These are phyloP conservation scores for Maudiozyma turicensis DNA, from an alignment of 805 yeast genomes.

Conservation along the genomic window DNA sequence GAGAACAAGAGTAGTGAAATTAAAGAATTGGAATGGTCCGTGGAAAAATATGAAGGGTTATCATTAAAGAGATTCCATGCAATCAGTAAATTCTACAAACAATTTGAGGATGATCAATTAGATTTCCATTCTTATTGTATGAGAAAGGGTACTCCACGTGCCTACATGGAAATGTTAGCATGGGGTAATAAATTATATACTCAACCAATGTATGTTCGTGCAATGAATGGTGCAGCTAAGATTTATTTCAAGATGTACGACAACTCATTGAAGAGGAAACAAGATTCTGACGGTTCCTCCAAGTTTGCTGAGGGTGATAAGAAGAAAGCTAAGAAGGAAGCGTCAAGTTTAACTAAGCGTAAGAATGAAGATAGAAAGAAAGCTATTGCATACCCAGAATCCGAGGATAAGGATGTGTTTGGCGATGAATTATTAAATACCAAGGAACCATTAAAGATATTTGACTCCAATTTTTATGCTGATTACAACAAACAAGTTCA, in stretches of 20 bases:
- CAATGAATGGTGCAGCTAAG: constrained; percentile 52
- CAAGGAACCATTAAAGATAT: constrained; percentile 35
- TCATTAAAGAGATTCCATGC: constrained; percentile 71
- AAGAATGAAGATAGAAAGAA: constrained; percentile 43
- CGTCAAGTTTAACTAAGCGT: constrained; percentile 39
- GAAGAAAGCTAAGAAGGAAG: constrained; percentile 50
- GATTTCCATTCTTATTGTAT: constrained; percentile 92
- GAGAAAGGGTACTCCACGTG: constrained; percentile 82
- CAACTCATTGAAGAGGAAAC: constrained; percentile 7
- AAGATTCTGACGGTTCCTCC: constrained; percentile 7
- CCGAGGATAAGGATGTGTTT: constrained; percentile 52
- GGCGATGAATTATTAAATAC: constrained; percentile 37
- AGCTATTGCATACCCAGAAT: constrained; percentile 34
- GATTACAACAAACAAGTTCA: constrained; percentile 35
- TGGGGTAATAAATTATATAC: constrained; percentile 77
- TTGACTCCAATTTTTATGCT: constrained; percentile 36
- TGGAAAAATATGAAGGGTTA: constrained; percentile 48
- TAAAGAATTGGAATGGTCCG: constrained; percentile 35
- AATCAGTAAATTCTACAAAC: constrained; percentile 55
- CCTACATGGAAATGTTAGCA: constrained; percentile 61
- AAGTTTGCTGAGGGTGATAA: constrained; percentile 13
- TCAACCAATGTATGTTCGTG: constrained; percentile 65
- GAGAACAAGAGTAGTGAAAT: constrained; percentile 18
- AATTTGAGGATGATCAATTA: constrained; percentile 72
- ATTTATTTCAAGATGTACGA: constrained; percentile 39